phyloP scores from a whole-genome alignment of 2,329 filamentous ascomycete species.

The Fusarium chuoi region DNA sequence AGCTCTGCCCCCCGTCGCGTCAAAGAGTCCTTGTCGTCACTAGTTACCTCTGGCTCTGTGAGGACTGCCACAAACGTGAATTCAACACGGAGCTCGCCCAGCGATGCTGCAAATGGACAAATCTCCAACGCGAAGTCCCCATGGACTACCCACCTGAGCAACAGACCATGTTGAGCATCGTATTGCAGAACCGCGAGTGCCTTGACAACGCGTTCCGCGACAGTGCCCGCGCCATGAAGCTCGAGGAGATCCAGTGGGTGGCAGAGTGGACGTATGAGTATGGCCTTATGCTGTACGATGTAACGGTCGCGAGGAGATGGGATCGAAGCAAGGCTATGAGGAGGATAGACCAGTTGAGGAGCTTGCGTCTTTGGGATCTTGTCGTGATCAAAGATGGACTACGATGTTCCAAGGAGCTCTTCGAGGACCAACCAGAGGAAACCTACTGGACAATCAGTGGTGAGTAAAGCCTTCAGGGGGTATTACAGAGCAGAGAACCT shows the following conservation, averaged over 20 bases:
- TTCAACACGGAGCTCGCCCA: conserved; percentile 10
- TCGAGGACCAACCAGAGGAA: conserved; percentile 13
- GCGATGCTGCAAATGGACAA: conserved; percentile 17
- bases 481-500: background rate
- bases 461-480: background rate
- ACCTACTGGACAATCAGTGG: conserved; percentile 22
- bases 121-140: background rate
- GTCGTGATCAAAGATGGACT: conserved; percentile 35
- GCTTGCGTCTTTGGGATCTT: conserved; percentile 36
- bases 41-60: conserved; percentile 45
- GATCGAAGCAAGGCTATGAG: background rate
- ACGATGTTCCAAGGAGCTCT: conserved; percentile 21
- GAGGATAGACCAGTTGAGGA: conserved; percentile 28
- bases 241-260: conserved; percentile 44
- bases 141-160: background rate
- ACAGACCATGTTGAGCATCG: background rate
- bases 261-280: conserved; percentile 45
- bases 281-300: conserved; percentile 36
- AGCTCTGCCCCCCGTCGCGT: conserved; percentile 31
- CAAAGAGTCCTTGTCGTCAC: conserved; percentile 37
- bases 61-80: conserved; percentile 36
- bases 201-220: conserved; percentile 3
- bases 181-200: background rate
- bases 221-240: conserved; percentile 1
- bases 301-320: conserved; percentile 12